Percentiles rank a stretch among this genome's conserved stretches.
phyloP scores from a whole-genome alignment of 768 basidiomycete species.

The Tulasnella sp. region DNA sequence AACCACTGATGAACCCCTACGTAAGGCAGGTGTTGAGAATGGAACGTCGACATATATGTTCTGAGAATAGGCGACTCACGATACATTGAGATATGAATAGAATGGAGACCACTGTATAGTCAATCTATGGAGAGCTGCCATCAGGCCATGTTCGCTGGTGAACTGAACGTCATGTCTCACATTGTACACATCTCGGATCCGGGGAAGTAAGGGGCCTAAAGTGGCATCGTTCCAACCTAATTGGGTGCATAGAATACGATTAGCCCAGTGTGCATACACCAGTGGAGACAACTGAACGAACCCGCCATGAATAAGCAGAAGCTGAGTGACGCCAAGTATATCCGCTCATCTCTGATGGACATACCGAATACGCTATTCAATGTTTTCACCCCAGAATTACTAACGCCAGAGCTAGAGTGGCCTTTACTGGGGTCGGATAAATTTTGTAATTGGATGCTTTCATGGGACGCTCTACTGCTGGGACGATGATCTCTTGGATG shows the following conservation, averaged over 20 bases:
- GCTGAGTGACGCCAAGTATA: conserved; percentile 7
- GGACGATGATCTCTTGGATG: too few relatives aligned
- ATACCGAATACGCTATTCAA: neutral
- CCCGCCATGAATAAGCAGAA: conserved; percentile 10
- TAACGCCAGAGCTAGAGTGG: too few relatives aligned
- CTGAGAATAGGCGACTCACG: neutral
- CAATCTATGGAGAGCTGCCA: neutral
- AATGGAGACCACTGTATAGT: conserved; percentile 17
- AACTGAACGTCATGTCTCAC: neutral
- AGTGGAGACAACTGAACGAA: too few relatives aligned
- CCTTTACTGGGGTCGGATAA: too few relatives aligned
- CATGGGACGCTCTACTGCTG: too few relatives aligned
- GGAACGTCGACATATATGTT: too few relatives aligned
- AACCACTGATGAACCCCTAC: conserved; percentile 16
- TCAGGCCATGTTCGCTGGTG: neutral
- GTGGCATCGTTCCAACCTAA: conserved; percentile 12
- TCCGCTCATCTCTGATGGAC: conserved; percentile 8
- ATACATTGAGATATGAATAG: conserved; percentile 16
- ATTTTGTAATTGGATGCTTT: too few relatives aligned
- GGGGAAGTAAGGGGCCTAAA: conserved; percentile 8
- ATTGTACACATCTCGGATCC: conserved; percentile 11
- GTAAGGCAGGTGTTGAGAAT: neutral
- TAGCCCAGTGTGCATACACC: too few relatives aligned
- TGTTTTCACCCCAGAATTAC: too few relatives aligned
- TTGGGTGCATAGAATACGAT: too few relatives aligned